Conservation (phyloP, 1,284 basidiomycete genomes). For the Sanguinoderma infundibulare region DNA sequence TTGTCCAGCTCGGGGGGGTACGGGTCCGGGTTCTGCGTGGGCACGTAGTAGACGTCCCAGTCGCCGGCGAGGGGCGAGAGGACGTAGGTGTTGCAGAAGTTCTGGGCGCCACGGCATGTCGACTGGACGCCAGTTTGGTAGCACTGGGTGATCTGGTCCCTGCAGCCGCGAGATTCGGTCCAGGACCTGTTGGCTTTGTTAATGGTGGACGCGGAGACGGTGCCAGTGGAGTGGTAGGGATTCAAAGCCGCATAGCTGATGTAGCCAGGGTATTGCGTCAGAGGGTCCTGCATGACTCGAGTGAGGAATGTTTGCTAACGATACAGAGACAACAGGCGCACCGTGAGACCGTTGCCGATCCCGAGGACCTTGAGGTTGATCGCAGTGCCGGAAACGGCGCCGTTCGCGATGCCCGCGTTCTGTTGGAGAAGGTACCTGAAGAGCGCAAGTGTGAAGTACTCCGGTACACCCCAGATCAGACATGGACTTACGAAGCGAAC, state of each 20-base stretch:
- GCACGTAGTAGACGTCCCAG: slow-evolving; percentile 58
- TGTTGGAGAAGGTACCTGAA: slow-evolving; percentile 60
- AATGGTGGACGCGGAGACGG: slow-evolving; percentile 48
- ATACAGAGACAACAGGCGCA: slow-evolving; percentile 34
- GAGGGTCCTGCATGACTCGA: slow-evolving; percentile 47
- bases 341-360: slow-evolving; percentile 66
- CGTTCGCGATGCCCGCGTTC: slow-evolving; percentile 58
- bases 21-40: slow-evolving; percentile 50
- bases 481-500: slow-evolving; percentile 52
- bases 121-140: slow-evolving; percentile 49
- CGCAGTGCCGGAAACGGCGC: slow-evolving; percentile 47
- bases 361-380: slow-evolving; percentile 72
- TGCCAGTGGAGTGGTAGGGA: slow-evolving; percentile 53
- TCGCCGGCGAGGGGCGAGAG: slow-evolving; percentile 55
- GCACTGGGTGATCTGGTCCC: slow-evolving; percentile 55
- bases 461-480: not conserved
- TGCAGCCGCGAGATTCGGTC: slow-evolving; percentile 51
- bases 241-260: slow-evolving; percentile 37
- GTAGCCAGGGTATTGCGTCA: slow-evolving; percentile 61
- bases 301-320: not conserved
- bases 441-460: not conserved
- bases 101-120: slow-evolving; percentile 58
- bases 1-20: slow-evolving; percentile 55
- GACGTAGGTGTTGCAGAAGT: slow-evolving; percentile 58
- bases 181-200: slow-evolving; percentile 48